A percentile compares a stretch with the other conserved stretches of the same genome.
These are phyloP conservation scores for Melanopsichium pennsylvanicum DNA, from an alignment of 1,284 basidiomycete genomes.

Conservation along the genomic window DNA sequence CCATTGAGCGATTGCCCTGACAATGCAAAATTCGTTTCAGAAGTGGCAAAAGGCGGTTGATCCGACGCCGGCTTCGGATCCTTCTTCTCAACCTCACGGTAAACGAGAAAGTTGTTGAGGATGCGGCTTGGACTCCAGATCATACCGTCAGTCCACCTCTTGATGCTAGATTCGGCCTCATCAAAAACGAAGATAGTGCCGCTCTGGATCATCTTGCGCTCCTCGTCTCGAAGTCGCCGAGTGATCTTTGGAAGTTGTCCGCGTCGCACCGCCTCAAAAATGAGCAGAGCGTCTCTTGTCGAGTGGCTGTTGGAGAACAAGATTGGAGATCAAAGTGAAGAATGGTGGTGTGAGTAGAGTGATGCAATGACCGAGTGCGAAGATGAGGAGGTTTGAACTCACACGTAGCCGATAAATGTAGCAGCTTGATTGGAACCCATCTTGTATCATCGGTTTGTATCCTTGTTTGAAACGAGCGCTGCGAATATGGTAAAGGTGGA, in stretches of 20 bases:
- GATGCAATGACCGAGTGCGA: not conserved
- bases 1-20: conserved; percentile 8
- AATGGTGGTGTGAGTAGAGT: not conserved
- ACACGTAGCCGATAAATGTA: conserved; percentile 32
- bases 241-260: conserved; percentile 91
- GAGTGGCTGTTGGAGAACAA: conserved; percentile 76
- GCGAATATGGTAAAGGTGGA: not conserved
- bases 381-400: not conserved
- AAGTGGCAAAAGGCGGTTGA: conserved; percentile 26
- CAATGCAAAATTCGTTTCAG: conserved; percentile 21
- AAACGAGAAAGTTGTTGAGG: conserved; percentile 85
- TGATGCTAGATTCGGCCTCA: conserved; percentile 95
- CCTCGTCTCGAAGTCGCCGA: conserved; percentile 89
- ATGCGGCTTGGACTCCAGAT: conserved; percentile 90
- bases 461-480: not conserved
- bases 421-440: conserved; percentile 24
- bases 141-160: conserved; percentile 96
- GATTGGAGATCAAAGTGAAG: conserved; percentile 67
- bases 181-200: conserved; percentile 98
- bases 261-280: conserved; percentile 89
- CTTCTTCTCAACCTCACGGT: conserved; percentile 61
- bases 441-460: not conserved
- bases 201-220: conserved; percentile 85
- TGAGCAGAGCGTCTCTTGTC: conserved; percentile 90
- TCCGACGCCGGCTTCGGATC: conserved; percentile 30